Conservation (phyloP, 83 land plant species). For the Diphasiastrum complanatum region DNA sequence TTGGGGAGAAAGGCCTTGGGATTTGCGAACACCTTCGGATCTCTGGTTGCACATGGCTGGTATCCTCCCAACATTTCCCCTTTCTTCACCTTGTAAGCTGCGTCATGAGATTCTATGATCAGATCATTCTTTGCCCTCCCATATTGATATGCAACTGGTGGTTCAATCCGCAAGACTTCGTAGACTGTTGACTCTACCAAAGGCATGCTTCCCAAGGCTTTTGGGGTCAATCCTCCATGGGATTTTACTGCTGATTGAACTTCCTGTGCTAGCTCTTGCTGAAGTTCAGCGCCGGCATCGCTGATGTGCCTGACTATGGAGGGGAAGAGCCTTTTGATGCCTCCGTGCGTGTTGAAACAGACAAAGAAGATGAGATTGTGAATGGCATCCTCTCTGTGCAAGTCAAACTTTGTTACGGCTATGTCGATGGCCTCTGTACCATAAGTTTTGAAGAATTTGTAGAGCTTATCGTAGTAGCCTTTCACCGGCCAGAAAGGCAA, state of each 20-base stretch:
- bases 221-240: constrained; percentile 29
- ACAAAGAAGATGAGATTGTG: constrained; percentile 55
- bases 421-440: constrained; percentile 38
- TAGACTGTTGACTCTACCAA: constrained; percentile 57
- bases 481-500: constrained; percentile 49
- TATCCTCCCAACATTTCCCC: constrained; percentile 72
- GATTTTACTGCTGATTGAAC: constrained; percentile 38
- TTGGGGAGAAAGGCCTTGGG: constrained; percentile 47
- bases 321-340: constrained; percentile 50
- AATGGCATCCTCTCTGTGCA: constrained; percentile 51
- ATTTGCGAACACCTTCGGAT: constrained; percentile 48
- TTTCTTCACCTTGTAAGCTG: constrained; percentile 46
- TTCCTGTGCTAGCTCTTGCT: constrained; percentile 47
- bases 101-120: constrained; percentile 48
- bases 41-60: constrained; percentile 63
- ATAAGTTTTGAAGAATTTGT: constrained; percentile 39
- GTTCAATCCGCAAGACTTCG: constrained; percentile 61
- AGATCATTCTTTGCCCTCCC: constrained; percentile 60
- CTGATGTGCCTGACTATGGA: constrained; percentile 39
- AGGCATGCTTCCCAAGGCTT: constrained; percentile 46
- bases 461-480: constrained; percentile 43
- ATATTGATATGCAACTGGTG: constrained; percentile 67
- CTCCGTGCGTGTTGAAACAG: constrained; percentile 63
- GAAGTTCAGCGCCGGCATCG: constrained; percentile 35
- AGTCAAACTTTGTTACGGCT: constrained; percentile 45